Base-by-base conservation (phyloP, 306 rosid species). In the Vigna radiata region DNA sequence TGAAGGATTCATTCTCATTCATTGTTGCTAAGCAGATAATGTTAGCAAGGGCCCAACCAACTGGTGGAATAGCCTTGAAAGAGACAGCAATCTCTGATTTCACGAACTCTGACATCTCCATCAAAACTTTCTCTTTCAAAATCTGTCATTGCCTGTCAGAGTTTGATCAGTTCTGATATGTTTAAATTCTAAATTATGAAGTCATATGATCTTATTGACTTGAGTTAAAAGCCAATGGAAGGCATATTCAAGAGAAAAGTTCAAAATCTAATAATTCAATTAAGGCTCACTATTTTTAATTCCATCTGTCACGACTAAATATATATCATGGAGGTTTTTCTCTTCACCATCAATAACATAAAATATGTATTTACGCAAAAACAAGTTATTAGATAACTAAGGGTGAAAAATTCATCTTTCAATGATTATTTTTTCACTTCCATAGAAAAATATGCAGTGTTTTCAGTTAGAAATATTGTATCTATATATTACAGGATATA, bases 81-180 rank as follows among this genome's bases (percentile, higher is more conserved):
- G 80, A 77, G 76, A 37, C 77, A 73, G 82, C 47, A 86, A 41
- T 48, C 21, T 83, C 83, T 80, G 85, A 78, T 62, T 83, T 90
- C 73, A 79, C 75, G 78, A 90, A 77, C 61, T 77, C 83, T 11
- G 89, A 85, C 88, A 89, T 95, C 88, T 81, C 89, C 66, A 37
- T 79, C 43, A 87, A 83, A 78, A 95, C 77, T 68, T 83, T 83
- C 87, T 88, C 96, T 88, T 88, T 95, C 85, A 75, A 86, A 84
- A 84, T 90, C 98, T 95, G 98, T 85, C 96, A 95, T 87, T 87
- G 79, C 91, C 98, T 95, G 98, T 83, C 96, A 92, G 86, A 80
- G 85, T 83, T 89, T 84, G 85, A 92, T 95, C 92, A 92, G 96
- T 85, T 87, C 94, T 88, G 88, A 81, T 85, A 83, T 83, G 88